phyloP scores from a whole-genome alignment of 257 asterid genomes.

The Rauvolfia tetraphylla region DNA sequence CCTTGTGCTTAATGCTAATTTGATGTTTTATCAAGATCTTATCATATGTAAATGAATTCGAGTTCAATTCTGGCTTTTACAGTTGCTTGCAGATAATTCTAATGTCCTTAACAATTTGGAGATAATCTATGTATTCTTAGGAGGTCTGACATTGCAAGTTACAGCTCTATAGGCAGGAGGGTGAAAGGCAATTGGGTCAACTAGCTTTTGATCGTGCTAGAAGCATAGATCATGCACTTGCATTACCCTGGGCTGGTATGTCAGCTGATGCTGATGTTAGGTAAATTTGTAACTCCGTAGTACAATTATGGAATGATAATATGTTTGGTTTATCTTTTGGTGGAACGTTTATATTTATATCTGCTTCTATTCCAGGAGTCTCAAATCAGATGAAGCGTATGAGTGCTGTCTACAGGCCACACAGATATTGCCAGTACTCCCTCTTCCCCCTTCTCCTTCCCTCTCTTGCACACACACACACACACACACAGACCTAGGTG shows the following conservation, averaged over 20 bases:
- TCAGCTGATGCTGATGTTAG: constrained; percentile 87
- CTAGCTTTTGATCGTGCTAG: constrained; percentile 95
- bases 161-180: constrained; percentile 79
- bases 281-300: constrained; percentile 35
- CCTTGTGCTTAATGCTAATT: not conserved
- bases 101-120: not conserved
- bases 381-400: constrained; percentile 82
- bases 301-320: constrained; percentile 8
- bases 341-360: constrained; percentile 11
- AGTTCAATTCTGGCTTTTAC: not conserved
- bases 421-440: constrained; percentile 75
- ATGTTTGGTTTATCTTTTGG: constrained; percentile 9
- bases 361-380: constrained; percentile 47
- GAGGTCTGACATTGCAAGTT: constrained; percentile 27
- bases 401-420: constrained; percentile 88
- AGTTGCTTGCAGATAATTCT: not conserved
- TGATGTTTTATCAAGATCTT: not conserved
- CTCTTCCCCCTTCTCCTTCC: constrained; percentile 14
- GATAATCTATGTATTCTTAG: not conserved
- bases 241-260: constrained; percentile 99
- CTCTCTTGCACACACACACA: constrained; percentile 2
- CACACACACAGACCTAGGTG: not conserved
- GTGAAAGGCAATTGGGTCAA: constrained; percentile 70
- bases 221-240: constrained; percentile 97
- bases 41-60: not conserved